Base-by-base conservation (phyloP, 805 yeast genomes). In the Candida mattraensis region DNA sequence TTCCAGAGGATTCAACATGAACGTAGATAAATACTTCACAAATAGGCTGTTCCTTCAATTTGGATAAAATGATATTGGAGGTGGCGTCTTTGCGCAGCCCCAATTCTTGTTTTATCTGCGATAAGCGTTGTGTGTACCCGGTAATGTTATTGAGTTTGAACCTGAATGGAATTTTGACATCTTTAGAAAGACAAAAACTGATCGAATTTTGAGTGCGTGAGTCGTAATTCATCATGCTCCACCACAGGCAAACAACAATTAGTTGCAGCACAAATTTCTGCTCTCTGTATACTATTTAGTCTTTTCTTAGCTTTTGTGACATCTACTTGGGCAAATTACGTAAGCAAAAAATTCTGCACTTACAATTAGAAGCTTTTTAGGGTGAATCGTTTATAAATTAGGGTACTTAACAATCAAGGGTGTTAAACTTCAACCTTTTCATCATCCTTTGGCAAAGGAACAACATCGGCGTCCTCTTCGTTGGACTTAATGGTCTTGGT, bases 141-240 rank as follows among this genome's bases (percentile, higher is more conserved):
- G 33, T 25, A 7, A 43, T 18, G 11, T 33, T 35, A 5, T 40
- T 48, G 16, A 79, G 58, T 42, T 71, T 76, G 14, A 80, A 61
- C 17, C 66, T 54, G 35, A 80, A 63, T 0, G 75, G 78, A 1
- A 67, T 42, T 28, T 69, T 68, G 16, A 80, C 50, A 43, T 78
- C 84, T 39, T 71, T 68, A 0, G 84, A 76, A 4, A 73, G 64
- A 51, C 78, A 76, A 51, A 76, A 79, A 26, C 51, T 51, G 9
- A 39, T 33, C 4, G 51, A 45, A 35, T 47, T 48, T 35, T 47
- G 52, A 24, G 42, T 43, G 13, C 39, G 39, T 3, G 55, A 38
- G 33, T 47, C 44, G 40, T 48, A 50, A 30, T 48, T 48, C 54
- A 50, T 49, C 18, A 26, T 13, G 10, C 10, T 13, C 9, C n/a